Evolutionary conservation across 1,284 basidiomycete genomes (phyloP).

Genomic region (Rhodotorula mucilaginosa): DNA sequence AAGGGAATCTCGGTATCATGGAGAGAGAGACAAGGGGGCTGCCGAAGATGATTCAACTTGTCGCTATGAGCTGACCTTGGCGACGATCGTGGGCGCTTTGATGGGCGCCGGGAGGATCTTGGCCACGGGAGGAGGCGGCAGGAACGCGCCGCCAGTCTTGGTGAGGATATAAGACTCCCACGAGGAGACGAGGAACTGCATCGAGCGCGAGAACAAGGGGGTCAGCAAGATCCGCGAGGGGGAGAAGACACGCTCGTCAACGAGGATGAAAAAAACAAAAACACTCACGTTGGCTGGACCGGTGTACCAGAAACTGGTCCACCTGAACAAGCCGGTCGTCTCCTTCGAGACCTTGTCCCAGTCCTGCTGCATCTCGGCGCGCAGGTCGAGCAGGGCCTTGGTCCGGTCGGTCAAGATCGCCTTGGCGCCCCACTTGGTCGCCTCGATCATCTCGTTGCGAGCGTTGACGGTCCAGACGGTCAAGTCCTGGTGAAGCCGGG

Average conservation of each 20-base stretch:
- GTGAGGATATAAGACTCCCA: conserved; percentile 40
- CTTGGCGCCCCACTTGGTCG: conserved; percentile 83
- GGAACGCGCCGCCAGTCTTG: conserved; percentile 27
- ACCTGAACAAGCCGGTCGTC: conserved; percentile 29
- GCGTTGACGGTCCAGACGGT: conserved; percentile 97
- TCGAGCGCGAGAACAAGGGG: no score
- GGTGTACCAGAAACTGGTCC: conserved; percentile 32
- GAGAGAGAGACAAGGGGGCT: not conserved
- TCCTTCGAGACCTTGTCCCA: conserved; percentile 33
- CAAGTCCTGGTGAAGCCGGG: conserved; percentile 7
- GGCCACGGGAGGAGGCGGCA: conserved; percentile 10
- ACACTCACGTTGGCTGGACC: conserved; percentile 31
- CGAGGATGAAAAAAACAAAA: not conserved
- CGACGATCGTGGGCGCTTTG: not conserved
- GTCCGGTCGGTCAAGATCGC: conserved; percentile 87
- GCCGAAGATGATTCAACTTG: not conserved
- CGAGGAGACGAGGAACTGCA: conserved; percentile 30
- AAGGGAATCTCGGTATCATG: not conserved
- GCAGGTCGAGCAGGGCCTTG: conserved; percentile 69
- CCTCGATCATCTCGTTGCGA: conserved; percentile 90
- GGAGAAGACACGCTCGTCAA: no score
- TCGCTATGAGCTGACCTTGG: conserved; percentile 5
- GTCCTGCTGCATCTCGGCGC: conserved; percentile 58
- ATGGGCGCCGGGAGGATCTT: not conserved
- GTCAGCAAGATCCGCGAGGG: no score